phyloP scores from a whole-genome alignment of 306 rosid genomes.

The Hippophae rhamnoides region DNA sequence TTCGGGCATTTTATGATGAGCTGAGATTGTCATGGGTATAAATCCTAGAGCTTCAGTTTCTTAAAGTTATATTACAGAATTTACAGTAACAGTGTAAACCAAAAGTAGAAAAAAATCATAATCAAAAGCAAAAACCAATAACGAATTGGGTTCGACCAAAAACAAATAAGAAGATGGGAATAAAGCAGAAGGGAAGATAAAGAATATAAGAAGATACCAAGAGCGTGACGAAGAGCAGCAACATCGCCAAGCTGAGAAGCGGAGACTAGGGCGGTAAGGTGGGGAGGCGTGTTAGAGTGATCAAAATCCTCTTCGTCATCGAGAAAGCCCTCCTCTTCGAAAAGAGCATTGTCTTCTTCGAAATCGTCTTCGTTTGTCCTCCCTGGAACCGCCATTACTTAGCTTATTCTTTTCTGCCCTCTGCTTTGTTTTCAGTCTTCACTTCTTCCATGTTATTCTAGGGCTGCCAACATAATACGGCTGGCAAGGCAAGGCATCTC shows the following conservation, averaged over 20 bases:
- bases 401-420: not conserved
- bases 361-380: slow-evolving; percentile 50
- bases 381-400: slow-evolving; percentile 75
- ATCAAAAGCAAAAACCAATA: not conserved
- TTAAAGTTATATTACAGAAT: too few species aligned
- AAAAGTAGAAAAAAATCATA: not conserved
- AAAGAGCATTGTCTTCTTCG: slow-evolving; percentile 57
- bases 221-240: slow-evolving; percentile 55
- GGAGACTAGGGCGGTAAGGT: slow-evolving; percentile 58
- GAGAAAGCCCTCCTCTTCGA: slow-evolving; percentile 46
- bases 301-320: slow-evolving; percentile 13
- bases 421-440: not conserved
- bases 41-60: too few species aligned
- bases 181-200: not conserved
- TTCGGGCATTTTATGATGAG: too few species aligned
- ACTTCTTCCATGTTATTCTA: not conserved
- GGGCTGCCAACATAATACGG: too few species aligned
- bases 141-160: not conserved
- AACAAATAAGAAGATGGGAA: not conserved
- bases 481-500: too few species aligned
- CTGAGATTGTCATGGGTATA: too few species aligned
- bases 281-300: slow-evolving; percentile 47
- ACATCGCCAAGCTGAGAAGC: slow-evolving; percentile 57
- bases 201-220: slow-evolving; percentile 33
- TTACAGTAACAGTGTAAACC: too few species aligned